Evolutionary conservation across 768 basidiomycete genomes (phyloP), one percentile per base, ranked within the genome.

Genomic region (Termitomyces heimii): DNA sequence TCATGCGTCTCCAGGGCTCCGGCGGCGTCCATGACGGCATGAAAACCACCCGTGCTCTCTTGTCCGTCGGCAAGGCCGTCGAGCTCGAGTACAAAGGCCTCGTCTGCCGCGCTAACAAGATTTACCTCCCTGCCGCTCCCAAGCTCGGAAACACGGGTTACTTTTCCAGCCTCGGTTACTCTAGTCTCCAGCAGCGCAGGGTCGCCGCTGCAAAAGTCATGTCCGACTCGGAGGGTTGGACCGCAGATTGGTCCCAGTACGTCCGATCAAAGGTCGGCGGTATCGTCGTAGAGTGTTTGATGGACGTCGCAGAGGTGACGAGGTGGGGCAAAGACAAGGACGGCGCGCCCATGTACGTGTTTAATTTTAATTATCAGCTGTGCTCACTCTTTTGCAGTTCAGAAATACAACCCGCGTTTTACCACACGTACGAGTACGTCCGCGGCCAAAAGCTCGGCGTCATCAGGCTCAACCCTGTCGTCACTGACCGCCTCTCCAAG

Each of bases 401-500:
- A 31, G 94, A 97, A 69, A 74, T 76, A 20, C 95, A 98, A 63
- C 90, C 91, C 0, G 96, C 95, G 1, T 94, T 98, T 73, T 85
- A 84, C 54, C 94, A 97, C 66, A 80, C 84, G 2, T 97, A 97
- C 67, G 95, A 98, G 70, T 96, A 94, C 67, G 68, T 87, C n/a
- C 83, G 91, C n/a, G 94, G 96, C 1, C 86, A 86, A 60, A 96
- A 94, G 68, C 79, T 97, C n/a, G 96, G 96, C 29, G 83, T 98
- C 22, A 86, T 98, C 68, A 85, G 85, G 67, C 72, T 96, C 57
- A 96, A 98, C 69, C 85, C 88, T 0, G 83, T 79, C 4, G 88
- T 98, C 5, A 75, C 86, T 3, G 84, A 89, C 14, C 82, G 88
- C 3, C 74, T 98, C 54, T 84, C 91, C 3, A 84, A 82, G 57